Conservation (phyloP, 2,329 filamentous ascomycete species). For the Magnaporthiopsis poae region DNA sequence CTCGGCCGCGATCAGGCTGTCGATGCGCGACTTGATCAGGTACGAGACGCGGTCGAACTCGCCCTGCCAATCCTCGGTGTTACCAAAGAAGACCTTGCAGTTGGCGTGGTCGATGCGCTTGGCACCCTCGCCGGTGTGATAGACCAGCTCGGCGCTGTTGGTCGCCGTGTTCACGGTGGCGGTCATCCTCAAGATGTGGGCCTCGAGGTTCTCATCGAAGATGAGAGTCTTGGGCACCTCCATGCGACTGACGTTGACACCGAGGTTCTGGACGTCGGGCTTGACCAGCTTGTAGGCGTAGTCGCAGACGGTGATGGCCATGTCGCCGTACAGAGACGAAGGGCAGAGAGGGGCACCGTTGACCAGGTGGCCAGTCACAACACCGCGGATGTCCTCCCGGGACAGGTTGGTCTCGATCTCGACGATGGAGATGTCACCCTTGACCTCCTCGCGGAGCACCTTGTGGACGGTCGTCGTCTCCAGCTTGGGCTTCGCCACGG, state of each 20-base stretch:
- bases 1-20: constrained; percentile 50
- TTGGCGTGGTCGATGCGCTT: constrained; percentile 51
- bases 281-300: constrained; percentile 57
- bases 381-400: constrained; percentile 51
- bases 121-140: constrained; percentile 49
- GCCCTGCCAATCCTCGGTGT: constrained; percentile 48
- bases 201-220: constrained; percentile 32
- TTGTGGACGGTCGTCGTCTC: constrained; percentile 57
- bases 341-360: constrained; percentile 59
- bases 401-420: constrained; percentile 58
- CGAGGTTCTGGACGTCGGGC: constrained; percentile 40
- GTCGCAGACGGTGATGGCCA: constrained; percentile 47
- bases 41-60: constrained; percentile 62
- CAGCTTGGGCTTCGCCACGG: constrained; percentile 42
- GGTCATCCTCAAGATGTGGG: constrained; percentile 52
- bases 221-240: constrained; percentile 64
- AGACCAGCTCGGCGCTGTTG: constrained; percentile 46
- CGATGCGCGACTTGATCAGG: constrained; percentile 54
- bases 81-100: constrained; percentile 52
- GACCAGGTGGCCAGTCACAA: constrained; percentile 56
- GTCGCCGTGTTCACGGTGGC: constrained; percentile 48
- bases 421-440: constrained; percentile 47
- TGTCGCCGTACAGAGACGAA: constrained; percentile 42
- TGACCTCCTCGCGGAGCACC: constrained; percentile 52
- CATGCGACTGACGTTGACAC: constrained; percentile 56